These are phyloP conservation scores for Gymnopilus dilepis DNA, from an alignment of 768 basidiomycete species.

Conservation along the genomic window DNA sequence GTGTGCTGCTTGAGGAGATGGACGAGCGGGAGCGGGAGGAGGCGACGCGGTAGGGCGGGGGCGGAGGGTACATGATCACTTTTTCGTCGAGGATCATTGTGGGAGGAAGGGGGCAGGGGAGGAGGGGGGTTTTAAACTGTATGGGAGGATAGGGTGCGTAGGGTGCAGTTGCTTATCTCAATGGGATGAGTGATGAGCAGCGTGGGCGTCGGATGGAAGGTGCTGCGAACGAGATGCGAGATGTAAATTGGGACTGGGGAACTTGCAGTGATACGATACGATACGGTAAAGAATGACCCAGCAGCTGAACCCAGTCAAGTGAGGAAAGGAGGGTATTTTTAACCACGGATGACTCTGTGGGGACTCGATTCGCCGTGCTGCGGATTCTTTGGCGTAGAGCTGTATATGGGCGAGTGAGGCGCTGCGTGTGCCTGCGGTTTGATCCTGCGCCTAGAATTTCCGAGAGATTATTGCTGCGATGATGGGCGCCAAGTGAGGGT, in stretches of 20 bases:
- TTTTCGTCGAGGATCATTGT: slow-evolving; percentile 43
- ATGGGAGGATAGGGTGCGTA: not conserved
- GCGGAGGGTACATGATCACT: slow-evolving; percentile 34
- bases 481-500: not conserved
- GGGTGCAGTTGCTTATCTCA: not conserved
- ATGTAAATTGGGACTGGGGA: no score
- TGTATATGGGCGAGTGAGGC: not conserved
- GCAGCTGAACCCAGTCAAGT: no score
- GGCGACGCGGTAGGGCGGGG: slow-evolving; percentile 31
- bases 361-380: no score
- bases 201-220: no score
- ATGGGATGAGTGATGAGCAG: not conserved
- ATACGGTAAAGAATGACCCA: no score
- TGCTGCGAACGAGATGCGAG: no score
- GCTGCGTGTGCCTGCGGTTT: not conserved
- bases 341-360: not conserved
- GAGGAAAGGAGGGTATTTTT: not conserved
- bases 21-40: slow-evolving; percentile 6
- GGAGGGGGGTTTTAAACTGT: not conserved
- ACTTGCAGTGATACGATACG: no score
- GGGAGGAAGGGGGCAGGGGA: not conserved
- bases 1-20: slow-evolving; percentile 12
- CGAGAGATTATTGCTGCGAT: not conserved
- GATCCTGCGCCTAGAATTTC: not conserved
- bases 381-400: not conserved